Evolutionary conservation across 305 asterid species (phyloP), one percentile per base, ranked within the genome.

Genomic region (Withania somnifera): DNA sequence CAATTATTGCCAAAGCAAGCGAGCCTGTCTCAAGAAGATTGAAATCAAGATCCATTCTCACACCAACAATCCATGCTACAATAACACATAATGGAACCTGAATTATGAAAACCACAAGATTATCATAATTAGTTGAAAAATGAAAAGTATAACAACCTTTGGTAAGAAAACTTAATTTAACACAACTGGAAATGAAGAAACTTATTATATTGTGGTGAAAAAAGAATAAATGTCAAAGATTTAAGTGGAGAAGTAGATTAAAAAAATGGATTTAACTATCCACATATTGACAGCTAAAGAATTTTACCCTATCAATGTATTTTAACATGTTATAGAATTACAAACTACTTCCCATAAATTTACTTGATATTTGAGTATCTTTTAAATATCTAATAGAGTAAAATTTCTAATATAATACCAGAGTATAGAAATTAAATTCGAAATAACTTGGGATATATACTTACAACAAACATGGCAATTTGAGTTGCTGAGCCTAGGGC

Each of bases 401-500:
- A 60, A 8, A 40, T 24, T 1, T 78, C 14, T 34, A 24, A 3
- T 20, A 22, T 1, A 69, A n/a, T 34, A 77, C 15, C 14, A 34
- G 5, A 1, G 7, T 1, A 77, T 1, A 19, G 2, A 53, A 78
- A n/a, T 56, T 34, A 17, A 52, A 30, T 15, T 54, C 8, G 1
- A 80, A 42, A 36, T 24, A 5, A 82, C 63, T 28, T 3, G 5
- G 19, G 42, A 52, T 71, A 11, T 53, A 63, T 30, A n/a, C 90
- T 77, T 82, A 93, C 99, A 92, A 93, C 97, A 87, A 95, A 95
- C 92, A 93, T 78, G 54, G 95, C 86, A 78, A 95, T 95, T 87
- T 95, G 99, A 82, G 99, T 93, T 54, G 99, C 99, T 36, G 99
- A 95, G 63, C 98, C 99, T 4, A 95, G 84, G 71, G 99, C 97